Percentiles rank a stretch among this genome's conserved stretches.
Evolutionary conservation across 805 yeast species (phyloP).

Genomic region (Zygotorulaspora florentina): DNA sequence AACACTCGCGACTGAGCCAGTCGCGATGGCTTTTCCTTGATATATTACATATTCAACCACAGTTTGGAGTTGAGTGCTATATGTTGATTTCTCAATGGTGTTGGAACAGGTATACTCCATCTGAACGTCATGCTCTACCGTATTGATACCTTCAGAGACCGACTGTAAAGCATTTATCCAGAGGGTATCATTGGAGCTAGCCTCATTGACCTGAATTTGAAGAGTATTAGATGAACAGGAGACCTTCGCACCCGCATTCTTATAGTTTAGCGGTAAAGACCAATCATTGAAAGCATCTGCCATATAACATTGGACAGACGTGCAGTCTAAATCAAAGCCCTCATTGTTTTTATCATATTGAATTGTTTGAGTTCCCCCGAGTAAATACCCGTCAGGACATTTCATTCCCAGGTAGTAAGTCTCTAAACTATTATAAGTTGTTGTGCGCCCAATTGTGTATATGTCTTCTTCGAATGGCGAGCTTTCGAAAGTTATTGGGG

Average conservation of each 20-base stretch:
- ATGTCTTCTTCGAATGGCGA: constrained; percentile 15
- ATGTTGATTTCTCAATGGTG: constrained; percentile 25
- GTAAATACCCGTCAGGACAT: constrained; percentile 32
- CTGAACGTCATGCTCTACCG: constrained; percentile 21
- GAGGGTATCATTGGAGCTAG: constrained; percentile 29
- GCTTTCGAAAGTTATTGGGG: constrained; percentile 29
- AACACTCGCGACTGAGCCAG: constrained; percentile 13
- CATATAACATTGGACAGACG: constrained; percentile 19
- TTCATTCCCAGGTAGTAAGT: constrained; percentile 34
- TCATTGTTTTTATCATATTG: constrained; percentile 32
- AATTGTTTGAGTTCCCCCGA: constrained; percentile 29
- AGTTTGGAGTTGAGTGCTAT: constrained; percentile 14
- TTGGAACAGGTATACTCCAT: constrained; percentile 27
- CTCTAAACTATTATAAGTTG: constrained; percentile 33
- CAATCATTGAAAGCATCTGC: constrained; percentile 36
- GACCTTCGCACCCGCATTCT: constrained; percentile 15
- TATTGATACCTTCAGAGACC: constrained; percentile 19
- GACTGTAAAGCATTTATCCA: constrained; percentile 35
- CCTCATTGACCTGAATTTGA: constrained; percentile 16
- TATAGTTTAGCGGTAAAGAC: constrained; percentile 28
- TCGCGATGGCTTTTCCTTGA: constrained; percentile 17
- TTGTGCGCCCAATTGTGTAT: constrained; percentile 31
- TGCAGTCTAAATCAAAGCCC: constrained; percentile 37
- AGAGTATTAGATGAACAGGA: constrained; percentile 26
- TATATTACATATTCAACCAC: constrained; percentile 15